Percentiles rank a stretch among this genome's conserved stretches.
Evolutionary conservation across 2,329 filamentous ascomycete genomes (phyloP).

Genomic region (Graphium sp.): DNA sequence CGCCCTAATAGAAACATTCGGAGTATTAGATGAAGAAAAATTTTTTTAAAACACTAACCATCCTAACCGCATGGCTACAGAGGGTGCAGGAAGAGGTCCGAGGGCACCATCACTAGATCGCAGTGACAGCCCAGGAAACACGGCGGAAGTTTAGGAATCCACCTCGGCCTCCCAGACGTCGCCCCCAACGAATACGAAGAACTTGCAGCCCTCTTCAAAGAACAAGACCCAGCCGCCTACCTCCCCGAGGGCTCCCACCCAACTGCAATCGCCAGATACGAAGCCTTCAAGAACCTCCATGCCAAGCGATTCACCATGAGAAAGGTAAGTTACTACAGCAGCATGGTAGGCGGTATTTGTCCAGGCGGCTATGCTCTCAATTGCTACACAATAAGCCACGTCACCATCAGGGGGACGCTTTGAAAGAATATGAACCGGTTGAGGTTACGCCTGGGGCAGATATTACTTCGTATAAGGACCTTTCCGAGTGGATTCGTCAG

Average conservation of each 20-base stretch:
- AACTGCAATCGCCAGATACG: constrained; percentile 13
- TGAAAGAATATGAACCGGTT: constrained; percentile 8
- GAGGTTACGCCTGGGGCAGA: constrained; percentile 8
- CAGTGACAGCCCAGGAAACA: neutral
- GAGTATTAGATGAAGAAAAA: no score
- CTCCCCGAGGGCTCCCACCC: constrained; percentile 7
- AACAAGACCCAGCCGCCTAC: constrained; percentile 7
- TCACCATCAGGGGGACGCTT: constrained; percentile 8
- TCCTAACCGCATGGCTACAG: no score
- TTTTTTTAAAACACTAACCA: no score
- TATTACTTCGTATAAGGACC: constrained; percentile 7
- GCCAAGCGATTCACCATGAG: constrained; percentile 8
- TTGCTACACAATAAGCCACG: constrained; percentile 9
- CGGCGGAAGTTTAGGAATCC: neutral
- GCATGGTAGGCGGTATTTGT: constrained; percentile 19
- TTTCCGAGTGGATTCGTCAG: constrained; percentile 8
- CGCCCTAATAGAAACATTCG: no score
- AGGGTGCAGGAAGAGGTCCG: no score
- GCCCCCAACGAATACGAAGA: constrained; percentile 6
- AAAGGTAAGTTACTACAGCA: constrained; percentile 21
- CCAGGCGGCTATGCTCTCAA: constrained; percentile 10
- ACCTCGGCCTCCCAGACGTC: constrained; percentile 9
- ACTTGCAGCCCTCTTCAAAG: constrained; percentile 7
- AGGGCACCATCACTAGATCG: neutral
- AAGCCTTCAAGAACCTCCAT: constrained; percentile 18